Evolutionary conservation across 805 yeast genomes (phyloP), one percentile per base, ranked within the genome.

Genomic region (Cyberlindnera meyerae): DNA sequence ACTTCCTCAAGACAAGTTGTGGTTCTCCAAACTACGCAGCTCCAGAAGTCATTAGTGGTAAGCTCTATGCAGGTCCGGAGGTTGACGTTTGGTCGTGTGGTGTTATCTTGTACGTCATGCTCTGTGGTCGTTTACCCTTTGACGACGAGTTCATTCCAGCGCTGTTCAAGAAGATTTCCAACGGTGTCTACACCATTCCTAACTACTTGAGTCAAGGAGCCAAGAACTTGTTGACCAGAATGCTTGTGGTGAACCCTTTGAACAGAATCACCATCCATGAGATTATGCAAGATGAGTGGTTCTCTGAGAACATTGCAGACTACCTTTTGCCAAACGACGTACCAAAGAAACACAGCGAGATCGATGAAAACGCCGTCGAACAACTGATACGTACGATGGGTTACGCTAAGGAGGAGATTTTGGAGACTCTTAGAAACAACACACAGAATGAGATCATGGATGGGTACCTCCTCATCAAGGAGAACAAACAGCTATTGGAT

Each of bases 1-100:
- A 89, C 60, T 89, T 89, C 58, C 70, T 89, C 55, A 90, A 89
- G 57, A 89, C 97, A 2, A 79, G 89, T 49, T 90, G 97, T 65
- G 97, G 97, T 5, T 82, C 95, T 7, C 97, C 97, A 38, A 90
- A 90, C 57, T 89, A 89, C 60, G 97, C 97, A 6, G 97, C 97
- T 0, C 97, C 97, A 1, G 97, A 89, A 62, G 97, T 89, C 20
- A 89, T 89, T 40, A 78, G 89, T 43, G 97, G 97, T 24, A 87
- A 90, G 58, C 70, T 90, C 36, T 90, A 89, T 52, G 97, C 97
- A 2, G 97, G 97, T 8, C 97, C 97, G 3, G 97, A 90, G 62
- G 97, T 90, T 32, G 97, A 89, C 60, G 96, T 89, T 37, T 89
- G 97, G 97, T 83, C 95, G 0, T 84, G 95, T 55, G 97, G 97